Evolutionary conservation across 495 filamentous ascomycete species (phyloP).

Genomic region (Aspergillus ostianus): DNA sequence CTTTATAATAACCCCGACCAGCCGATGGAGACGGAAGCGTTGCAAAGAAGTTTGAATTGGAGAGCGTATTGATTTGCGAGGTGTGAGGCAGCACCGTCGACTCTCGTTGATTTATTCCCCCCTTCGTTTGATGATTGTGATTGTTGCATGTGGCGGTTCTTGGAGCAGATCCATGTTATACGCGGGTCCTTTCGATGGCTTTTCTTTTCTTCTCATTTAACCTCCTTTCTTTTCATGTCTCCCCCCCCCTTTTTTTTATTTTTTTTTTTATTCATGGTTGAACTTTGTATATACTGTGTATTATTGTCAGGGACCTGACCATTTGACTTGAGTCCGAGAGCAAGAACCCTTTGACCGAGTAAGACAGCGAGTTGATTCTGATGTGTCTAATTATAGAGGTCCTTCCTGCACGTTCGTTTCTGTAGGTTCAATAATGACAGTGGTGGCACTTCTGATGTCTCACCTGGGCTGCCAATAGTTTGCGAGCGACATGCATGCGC

Average conservation of each 20-base stretch:
- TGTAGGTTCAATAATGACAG: background rate
- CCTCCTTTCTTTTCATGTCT: slow-evolving; percentile 13
- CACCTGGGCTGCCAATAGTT: background rate
- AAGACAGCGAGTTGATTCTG: background rate
- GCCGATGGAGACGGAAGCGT: background rate
- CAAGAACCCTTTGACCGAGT: background rate
- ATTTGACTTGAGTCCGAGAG: background rate
- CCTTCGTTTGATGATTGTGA: slow-evolving; percentile 3
- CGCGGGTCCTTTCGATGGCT: slow-evolving; percentile 9
- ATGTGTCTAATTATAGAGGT: background rate
- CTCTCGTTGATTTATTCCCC: slow-evolving; percentile 4
- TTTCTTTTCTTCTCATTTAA: slow-evolving; percentile 15
- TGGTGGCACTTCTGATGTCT: background rate
- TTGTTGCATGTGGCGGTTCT: slow-evolving; percentile 12
- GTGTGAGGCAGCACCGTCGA: background rate
- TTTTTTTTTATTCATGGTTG: slow-evolving; percentile 5
- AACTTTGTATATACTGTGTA: slow-evolving; percentile 16
- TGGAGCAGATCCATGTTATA: slow-evolving; percentile 11
- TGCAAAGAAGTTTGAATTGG: slow-evolving; percentile 5
- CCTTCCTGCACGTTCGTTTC: background rate
- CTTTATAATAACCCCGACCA: slow-evolving; percentile 6
- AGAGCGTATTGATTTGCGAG: background rate
- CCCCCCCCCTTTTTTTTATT: slow-evolving; percentile 3
- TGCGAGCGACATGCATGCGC: background rate
- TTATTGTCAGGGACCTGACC: slow-evolving; percentile 12